These are phyloP conservation scores for Xerocomus tenax DNA, from an alignment of 1,284 basidiomycete species.

Conservation along the genomic window DNA sequence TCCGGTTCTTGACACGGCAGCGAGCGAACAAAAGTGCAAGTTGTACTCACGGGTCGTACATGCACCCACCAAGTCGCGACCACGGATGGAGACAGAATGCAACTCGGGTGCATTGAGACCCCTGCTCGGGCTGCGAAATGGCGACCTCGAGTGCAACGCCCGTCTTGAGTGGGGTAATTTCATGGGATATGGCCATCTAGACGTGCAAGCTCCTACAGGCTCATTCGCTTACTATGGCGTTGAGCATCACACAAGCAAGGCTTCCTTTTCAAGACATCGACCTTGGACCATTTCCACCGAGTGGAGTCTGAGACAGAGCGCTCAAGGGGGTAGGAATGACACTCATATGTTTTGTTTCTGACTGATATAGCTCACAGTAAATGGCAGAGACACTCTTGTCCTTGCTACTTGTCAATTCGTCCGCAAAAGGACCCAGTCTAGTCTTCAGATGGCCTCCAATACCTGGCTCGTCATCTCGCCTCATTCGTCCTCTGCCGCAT, in stretches of 20 bases:
- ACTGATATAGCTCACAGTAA: background rate
- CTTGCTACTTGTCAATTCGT: constrained; percentile 65
- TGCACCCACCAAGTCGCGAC: constrained; percentile 68
- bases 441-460: constrained; percentile 69
- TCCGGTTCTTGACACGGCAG: constrained; percentile 1
- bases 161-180: constrained; percentile 18
- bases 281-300: too few species aligned
- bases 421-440: constrained; percentile 63
- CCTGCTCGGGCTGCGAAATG: constrained; percentile 11
- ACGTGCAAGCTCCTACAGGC: too few species aligned
- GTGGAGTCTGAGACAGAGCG: background rate
- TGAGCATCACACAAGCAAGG: too few species aligned
- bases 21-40: background rate
- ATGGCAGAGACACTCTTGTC: constrained; percentile 70
- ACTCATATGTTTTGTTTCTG: too few species aligned
- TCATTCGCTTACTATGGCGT: background rate
- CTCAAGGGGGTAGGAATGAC: background rate
- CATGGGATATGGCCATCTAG: constrained; percentile 10
- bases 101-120: constrained; percentile 32
- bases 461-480: constrained; percentile 48
- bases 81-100: constrained; percentile 69
- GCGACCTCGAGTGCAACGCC: constrained; percentile 26
- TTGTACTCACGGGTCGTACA: constrained; percentile 60
- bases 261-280: background rate
- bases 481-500: constrained; percentile 54